These are phyloP conservation scores for Lasiodiplodia sp. DNA, from an alignment of 2,329 filamentous ascomycete species.

Conservation along the genomic window DNA sequence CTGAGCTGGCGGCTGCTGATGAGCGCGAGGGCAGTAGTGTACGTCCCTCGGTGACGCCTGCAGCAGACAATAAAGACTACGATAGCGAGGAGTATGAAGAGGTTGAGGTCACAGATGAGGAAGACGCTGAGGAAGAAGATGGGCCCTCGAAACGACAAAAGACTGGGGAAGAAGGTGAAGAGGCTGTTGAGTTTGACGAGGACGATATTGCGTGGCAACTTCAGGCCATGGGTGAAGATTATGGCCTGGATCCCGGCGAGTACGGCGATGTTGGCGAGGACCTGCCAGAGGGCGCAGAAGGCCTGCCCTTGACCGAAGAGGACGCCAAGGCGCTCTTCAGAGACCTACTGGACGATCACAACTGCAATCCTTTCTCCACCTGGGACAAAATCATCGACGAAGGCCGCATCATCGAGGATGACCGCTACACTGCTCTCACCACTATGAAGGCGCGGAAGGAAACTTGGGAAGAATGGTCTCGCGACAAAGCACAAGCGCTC, in stretches of 20 bases:
- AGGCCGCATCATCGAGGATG: slow-evolving; percentile 81
- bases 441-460: slow-evolving; percentile 85
- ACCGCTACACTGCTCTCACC: slow-evolving; percentile 81
- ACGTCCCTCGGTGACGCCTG: slow-evolving; percentile 37
- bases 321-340: slow-evolving; percentile 82
- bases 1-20: slow-evolving; percentile 34
- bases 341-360: slow-evolving; percentile 82
- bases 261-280: slow-evolving; percentile 73
- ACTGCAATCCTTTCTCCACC: slow-evolving; percentile 84
- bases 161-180: slow-evolving; percentile 54
- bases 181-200: slow-evolving; percentile 82
- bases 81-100: slow-evolving; percentile 80
- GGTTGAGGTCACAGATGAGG: slow-evolving; percentile 72
- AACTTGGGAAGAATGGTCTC: slow-evolving; percentile 84
- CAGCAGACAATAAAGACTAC: slow-evolving; percentile 46
- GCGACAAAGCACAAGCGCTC: slow-evolving; percentile 75
- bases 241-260: slow-evolving; percentile 78
- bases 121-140: slow-evolving; percentile 54
- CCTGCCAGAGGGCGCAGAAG: slow-evolving; percentile 76
- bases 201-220: slow-evolving; percentile 94
- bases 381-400: slow-evolving; percentile 92
- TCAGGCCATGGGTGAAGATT: slow-evolving; percentile 86
- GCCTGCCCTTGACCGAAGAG: slow-evolving; percentile 72
- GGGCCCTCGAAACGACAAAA: slow-evolving; percentile 59
- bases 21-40: slow-evolving; percentile 37